Percentiles rank a stretch among this genome's conserved stretches.
These are phyloP conservation scores for Shiraia sp. DNA, from an alignment of 2,329 filamentous ascomycete species.

Conservation along the genomic window DNA sequence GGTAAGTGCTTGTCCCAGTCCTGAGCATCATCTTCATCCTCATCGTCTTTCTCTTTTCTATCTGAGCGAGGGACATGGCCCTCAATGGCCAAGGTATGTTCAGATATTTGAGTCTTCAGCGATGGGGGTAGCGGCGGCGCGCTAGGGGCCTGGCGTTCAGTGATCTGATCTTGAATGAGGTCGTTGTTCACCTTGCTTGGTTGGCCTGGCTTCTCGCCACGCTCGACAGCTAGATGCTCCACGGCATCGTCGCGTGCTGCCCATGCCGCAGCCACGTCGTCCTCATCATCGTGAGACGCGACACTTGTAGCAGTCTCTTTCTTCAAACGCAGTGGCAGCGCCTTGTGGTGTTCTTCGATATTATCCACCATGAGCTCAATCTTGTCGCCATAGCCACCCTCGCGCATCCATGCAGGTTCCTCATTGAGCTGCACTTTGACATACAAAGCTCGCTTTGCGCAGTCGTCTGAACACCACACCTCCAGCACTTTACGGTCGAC, in stretches of 20 bases:
- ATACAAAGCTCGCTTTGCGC: conserved; percentile 79
- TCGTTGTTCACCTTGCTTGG: conserved; percentile 36
- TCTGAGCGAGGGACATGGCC: conserved; percentile 40
- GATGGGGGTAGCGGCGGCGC: conserved; percentile 32
- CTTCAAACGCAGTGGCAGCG: conserved; percentile 37
- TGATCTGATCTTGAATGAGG: conserved; percentile 37
- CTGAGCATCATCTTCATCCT: conserved; percentile 29
- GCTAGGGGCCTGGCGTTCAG: conserved; percentile 27
- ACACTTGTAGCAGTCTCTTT: conserved; percentile 8
- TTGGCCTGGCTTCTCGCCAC: conserved; percentile 46
- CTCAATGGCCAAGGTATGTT: conserved; percentile 44
- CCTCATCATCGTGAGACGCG: conserved; percentile 30
- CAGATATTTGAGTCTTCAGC: conserved; percentile 15
- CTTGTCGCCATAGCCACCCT: conserved; percentile 49
- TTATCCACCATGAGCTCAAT: conserved; percentile 48
- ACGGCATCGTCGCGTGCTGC: conserved; percentile 39
- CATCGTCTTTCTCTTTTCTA: conserved; percentile 20
- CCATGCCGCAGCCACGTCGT: conserved; percentile 39
- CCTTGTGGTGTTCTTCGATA: conserved; percentile 25
- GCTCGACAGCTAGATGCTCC: conserved; percentile 49
- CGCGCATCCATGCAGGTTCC: conserved; percentile 82
- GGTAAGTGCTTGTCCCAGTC: conserved; percentile 43
- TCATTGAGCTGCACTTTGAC: conserved; percentile 87
- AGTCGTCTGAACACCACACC: conserved; percentile 83
- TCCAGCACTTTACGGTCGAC: conserved; percentile 73